phyloP scores from a whole-genome alignment of 441 rosid genomes.

The Arabidopsis hybrid region DNA sequence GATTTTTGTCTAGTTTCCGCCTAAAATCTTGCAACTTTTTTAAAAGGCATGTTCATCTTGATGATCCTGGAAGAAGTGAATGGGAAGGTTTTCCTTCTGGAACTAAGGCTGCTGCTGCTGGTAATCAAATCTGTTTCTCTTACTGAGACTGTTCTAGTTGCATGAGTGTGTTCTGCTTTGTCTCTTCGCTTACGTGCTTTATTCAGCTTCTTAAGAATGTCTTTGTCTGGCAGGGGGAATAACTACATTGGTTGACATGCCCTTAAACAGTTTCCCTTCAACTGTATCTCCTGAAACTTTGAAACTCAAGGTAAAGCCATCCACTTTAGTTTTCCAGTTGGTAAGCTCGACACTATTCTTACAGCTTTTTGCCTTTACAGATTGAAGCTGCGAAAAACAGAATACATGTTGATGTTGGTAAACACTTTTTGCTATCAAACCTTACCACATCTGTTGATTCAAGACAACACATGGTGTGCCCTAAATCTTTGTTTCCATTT shows the following conservation, averaged over 20 bases:
- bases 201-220: neutral
- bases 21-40: no score
- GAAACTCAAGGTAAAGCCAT: conserved; percentile 68
- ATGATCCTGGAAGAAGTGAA: conserved; percentile 95
- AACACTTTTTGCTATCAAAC: conserved; percentile 40
- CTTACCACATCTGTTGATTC: conserved; percentile 32
- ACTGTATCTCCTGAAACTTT: conserved; percentile 83
- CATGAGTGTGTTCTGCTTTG: conserved; percentile 10
- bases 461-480: neutral
- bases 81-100: conserved; percentile 99
- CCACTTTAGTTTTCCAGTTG: conserved; percentile 8
- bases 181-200: conserved; percentile 4
- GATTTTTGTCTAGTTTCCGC: no score
- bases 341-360: neutral
- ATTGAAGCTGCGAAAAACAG: conserved; percentile 76
- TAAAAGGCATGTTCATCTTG: conserved; percentile 88
- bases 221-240: conserved; percentile 70
- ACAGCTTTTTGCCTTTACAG: conserved; percentile 45
- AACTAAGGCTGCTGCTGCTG: conserved; percentile 97
- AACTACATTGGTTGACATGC: conserved; percentile 94
- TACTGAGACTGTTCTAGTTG: conserved; percentile 1
- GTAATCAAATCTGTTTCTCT: conserved; percentile 42
- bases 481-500: neutral
- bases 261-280: conserved; percentile 81
- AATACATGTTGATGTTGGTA: conserved; percentile 60